A percentile compares a stretch with the other conserved stretches of the same genome.
These are phyloP conservation scores for Truncatella angustata DNA, from an alignment of 2,329 filamentous ascomycete species.

Conservation along the genomic window DNA sequence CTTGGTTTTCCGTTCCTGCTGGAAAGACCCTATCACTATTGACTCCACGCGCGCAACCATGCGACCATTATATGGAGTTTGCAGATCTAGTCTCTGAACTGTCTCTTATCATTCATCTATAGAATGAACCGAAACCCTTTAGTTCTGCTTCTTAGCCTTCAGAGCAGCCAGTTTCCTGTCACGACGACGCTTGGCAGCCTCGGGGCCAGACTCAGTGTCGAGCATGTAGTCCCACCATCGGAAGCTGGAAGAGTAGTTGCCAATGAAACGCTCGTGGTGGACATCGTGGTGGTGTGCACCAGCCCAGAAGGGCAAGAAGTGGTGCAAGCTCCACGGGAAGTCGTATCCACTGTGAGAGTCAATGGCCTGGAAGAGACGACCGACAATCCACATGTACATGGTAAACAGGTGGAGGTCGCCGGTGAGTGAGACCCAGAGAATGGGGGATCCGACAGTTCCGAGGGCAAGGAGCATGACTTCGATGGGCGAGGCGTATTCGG, in stretches of 20 bases:
- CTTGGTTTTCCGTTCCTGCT: not conserved
- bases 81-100: not conserved
- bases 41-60: no score
- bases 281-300: constrained; percentile 95
- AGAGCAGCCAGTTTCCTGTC: constrained; percentile 71
- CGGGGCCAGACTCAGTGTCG: constrained; percentile 89
- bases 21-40: not conserved
- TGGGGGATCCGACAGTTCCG: constrained; percentile 78
- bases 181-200: constrained; percentile 79
- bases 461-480: constrained; percentile 94
- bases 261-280: constrained; percentile 98
- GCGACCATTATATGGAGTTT: no score
- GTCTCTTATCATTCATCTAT: not conserved
- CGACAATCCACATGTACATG: constrained; percentile 95
- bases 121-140: constrained; percentile 26
- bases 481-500: constrained; percentile 96
- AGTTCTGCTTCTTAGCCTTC: constrained; percentile 67
- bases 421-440: constrained; percentile 80
- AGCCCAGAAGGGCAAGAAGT: constrained; percentile 97
- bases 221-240: constrained; percentile 97
- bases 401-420: constrained; percentile 90
- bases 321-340: constrained; percentile 94
- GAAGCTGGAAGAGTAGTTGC: constrained; percentile 97
- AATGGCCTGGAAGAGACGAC: constrained; percentile 94
- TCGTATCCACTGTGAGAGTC: constrained; percentile 98